These are phyloP conservation scores for Colletotrichum godetiae DNA, from an alignment of 2,329 filamentous ascomycete genomes.

Conservation along the genomic window DNA sequence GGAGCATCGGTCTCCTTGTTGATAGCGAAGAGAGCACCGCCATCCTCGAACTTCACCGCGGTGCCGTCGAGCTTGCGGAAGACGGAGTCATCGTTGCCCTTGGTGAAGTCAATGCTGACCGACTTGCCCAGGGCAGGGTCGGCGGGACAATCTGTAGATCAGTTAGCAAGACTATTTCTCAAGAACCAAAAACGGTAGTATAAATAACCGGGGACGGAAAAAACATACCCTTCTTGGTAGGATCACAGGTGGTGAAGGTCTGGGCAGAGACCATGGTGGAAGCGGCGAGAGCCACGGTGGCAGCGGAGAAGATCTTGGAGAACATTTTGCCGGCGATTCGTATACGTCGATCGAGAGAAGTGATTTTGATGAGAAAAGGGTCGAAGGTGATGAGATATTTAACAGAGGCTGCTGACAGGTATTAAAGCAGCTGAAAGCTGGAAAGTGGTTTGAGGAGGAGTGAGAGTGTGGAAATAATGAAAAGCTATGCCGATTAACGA, in stretches of 20 bases:
- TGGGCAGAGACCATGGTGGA: conserved; percentile 63
- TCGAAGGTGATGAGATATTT: conserved; percentile 5
- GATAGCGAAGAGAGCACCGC: conserved; percentile 74
- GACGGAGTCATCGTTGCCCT: conserved; percentile 71
- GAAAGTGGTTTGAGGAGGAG: conserved; percentile 18
- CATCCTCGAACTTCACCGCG: conserved; percentile 55
- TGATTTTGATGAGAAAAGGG: neutral
- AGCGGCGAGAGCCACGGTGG: conserved; percentile 61
- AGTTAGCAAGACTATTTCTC: conserved; percentile 38
- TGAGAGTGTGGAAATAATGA: conserved; percentile 30
- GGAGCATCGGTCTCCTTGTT: conserved; percentile 72
- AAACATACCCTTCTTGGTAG: conserved; percentile 59
- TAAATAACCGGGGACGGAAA: neutral
- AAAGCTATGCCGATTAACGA: conserved; percentile 34
- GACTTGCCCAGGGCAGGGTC: conserved; percentile 80
- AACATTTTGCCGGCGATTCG: conserved; percentile 33
- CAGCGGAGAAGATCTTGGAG: conserved; percentile 55
- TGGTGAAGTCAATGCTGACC: conserved; percentile 79
- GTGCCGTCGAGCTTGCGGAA: conserved; percentile 62
- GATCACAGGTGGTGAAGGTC: conserved; percentile 68
- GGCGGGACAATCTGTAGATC: conserved; percentile 70
- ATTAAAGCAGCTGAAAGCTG: conserved; percentile 26
- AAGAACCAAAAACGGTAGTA: too few relatives aligned
- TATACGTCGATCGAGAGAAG: neutral
- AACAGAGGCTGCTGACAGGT: conserved; percentile 11